Base-by-base conservation (phyloP, 148 eudicot species). In the Amaranthus palmeri region DNA sequence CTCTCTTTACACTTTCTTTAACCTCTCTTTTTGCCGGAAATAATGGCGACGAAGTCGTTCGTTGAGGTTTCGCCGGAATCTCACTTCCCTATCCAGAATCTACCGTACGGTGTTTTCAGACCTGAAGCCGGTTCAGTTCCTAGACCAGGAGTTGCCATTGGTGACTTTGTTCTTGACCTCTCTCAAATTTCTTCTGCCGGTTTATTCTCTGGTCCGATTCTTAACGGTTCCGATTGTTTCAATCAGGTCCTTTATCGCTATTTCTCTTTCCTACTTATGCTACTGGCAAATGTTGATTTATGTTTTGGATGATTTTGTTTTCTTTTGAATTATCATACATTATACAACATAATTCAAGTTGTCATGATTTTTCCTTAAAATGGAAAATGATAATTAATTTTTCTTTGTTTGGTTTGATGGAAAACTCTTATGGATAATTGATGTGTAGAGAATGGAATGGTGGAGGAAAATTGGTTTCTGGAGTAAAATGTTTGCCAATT, bases 11-110 rank as follows among this genome's bases (percentile, higher is more conserved):
- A 5, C 41, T 69, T 54, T 62, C 13, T 17, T 40, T 71, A 18
- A 12, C 15, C 51, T 44, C 56, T 60, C 60, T 44, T 48, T 76
- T 57, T 17, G 57, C 67, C 71, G 69, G 63, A 59, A 68, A 69
- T 0, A 2, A 87, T 83, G 85, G 82, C 74, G 67, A 13, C 74
- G 81, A 80, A 76, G 58, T 88, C 95, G 6, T 93, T 93, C 80
- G 13, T 93, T 0, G 71, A 91, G 73, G 91, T 91, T 2, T 74
- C 79, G 4, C 81, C 92, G 56, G 91, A 87, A 18, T 91, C 97
- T 55, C 91, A 91, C 80, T 93, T 93, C 81, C 89, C 98, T 4
- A 82, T 93, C 54, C 84, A 93, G 80, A 93, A 93, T 79, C 92
- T 93, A 61, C 98, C 98, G 0, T 93, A 85, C 75, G 98, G 98